Evolutionary conservation across 2,329 filamentous ascomycete genomes (phyloP).

Genomic region (Neonectria sp.): DNA sequence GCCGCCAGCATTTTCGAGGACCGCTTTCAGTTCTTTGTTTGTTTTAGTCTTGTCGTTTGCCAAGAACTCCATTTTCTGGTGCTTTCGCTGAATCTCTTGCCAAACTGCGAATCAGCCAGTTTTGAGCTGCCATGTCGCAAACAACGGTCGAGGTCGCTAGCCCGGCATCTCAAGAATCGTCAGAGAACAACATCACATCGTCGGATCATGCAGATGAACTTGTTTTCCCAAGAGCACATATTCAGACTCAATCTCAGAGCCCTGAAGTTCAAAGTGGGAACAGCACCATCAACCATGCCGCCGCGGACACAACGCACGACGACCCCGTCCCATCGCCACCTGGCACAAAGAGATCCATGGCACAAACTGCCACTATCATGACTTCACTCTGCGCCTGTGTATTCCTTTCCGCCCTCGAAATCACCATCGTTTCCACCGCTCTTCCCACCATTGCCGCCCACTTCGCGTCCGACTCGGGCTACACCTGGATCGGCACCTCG

Average conservation of each 20-base stretch:
- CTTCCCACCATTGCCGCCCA: slow-evolving; percentile 72
- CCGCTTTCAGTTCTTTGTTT: background rate
- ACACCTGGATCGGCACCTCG: slow-evolving; percentile 83
- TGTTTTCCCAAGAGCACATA: background rate
- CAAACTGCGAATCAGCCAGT: background rate
- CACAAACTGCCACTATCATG: slow-evolving; percentile 52
- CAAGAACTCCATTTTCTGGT: too few species aligned
- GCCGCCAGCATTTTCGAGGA: background rate
- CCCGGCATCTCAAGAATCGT: background rate
- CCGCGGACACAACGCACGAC: background rate
- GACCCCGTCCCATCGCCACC: background rate
- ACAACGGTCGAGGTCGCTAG: slow-evolving; percentile 8
- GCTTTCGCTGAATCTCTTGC: background rate
- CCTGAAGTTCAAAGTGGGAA: background rate
- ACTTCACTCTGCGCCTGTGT: slow-evolving; percentile 56
- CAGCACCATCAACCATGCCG: background rate
- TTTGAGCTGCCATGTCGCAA: slow-evolving; percentile 31
- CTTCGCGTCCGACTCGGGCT: slow-evolving; percentile 75
- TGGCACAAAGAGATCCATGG: slow-evolving; percentile 30
- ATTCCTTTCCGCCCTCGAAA: slow-evolving; percentile 64
- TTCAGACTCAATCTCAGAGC: background rate
- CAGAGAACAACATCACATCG: background rate
- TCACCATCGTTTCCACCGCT: slow-evolving; percentile 73
- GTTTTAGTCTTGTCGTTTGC: background rate
- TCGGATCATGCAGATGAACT: background rate